Percentiles rank a stretch among this genome's conserved stretches.
Evolutionary conservation across 2,329 filamentous ascomycete genomes (phyloP).

Genomic region (Colletotrichum acutatum): DNA sequence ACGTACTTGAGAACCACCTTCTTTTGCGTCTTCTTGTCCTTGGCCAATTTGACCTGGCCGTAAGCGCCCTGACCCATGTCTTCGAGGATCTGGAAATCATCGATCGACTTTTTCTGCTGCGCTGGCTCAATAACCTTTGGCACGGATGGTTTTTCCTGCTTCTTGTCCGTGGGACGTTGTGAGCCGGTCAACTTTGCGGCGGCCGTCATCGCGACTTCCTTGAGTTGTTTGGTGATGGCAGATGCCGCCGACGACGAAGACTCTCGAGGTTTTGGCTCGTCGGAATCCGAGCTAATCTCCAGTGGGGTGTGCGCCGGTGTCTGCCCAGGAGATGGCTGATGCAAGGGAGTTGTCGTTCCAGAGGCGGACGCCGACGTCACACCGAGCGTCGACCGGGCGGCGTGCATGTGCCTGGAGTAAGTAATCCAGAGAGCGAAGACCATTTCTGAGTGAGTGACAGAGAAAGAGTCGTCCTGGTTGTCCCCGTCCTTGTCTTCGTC

Average conservation of each 20-base stretch:
- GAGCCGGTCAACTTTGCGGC: slow-evolving; percentile 64
- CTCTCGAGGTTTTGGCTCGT: slow-evolving; percentile 55
- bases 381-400: slow-evolving; percentile 70
- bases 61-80: slow-evolving; percentile 99
- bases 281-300: slow-evolving; percentile 66
- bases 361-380: slow-evolving; percentile 72
- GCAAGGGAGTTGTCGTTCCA: slow-evolving; percentile 76
- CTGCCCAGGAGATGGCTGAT: slow-evolving; percentile 83
- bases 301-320: slow-evolving; percentile 67
- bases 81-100: slow-evolving; percentile 91
- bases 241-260: slow-evolving; percentile 54
- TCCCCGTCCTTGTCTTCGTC: slow-evolving; percentile 51
- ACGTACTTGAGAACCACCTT: slow-evolving; percentile 98
- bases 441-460: slow-evolving; percentile 73
- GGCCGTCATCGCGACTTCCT: slow-evolving; percentile 65
- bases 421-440: slow-evolving; percentile 98
- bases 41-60: slow-evolving; percentile 94
- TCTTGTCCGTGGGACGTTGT: slow-evolving; percentile 45
- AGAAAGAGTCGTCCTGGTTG: slow-evolving; percentile 56
- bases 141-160: slow-evolving; percentile 47
- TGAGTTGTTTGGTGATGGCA: slow-evolving; percentile 66
- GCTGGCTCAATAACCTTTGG: slow-evolving; percentile 50
- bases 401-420: slow-evolving; percentile 92
- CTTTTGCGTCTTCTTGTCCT: slow-evolving; percentile 81
- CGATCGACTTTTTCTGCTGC: slow-evolving; percentile 80